Evolutionary conservation across 2,329 filamentous ascomycete genomes (phyloP).

Genomic region (Hymenoscyphus albidus): DNA sequence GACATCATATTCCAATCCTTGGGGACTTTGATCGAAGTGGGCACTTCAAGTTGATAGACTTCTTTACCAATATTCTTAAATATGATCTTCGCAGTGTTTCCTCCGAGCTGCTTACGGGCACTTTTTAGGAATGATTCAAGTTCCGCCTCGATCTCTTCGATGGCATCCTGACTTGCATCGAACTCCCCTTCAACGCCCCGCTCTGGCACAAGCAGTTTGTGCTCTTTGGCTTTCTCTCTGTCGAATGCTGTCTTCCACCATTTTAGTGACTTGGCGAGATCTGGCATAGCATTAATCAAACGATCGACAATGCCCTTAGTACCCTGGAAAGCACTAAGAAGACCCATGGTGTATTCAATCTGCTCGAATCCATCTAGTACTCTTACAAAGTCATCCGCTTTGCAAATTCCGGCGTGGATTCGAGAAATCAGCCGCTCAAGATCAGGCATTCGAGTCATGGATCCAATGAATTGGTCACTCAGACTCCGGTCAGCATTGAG

Average conservation of each 20-base stretch:
- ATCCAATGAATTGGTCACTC: conserved; percentile 82
- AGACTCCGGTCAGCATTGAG: conserved; percentile 78
- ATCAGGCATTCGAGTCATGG: conserved; percentile 88
- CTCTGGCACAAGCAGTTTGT: conserved; percentile 80
- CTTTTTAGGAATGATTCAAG: conserved; percentile 68
- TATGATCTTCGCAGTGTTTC: conserved; percentile 56
- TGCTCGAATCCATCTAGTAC: conserved; percentile 96
- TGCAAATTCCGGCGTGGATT: conserved; percentile 88
- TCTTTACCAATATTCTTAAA: conserved; percentile 91
- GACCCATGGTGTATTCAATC: conserved; percentile 87
- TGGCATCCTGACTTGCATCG: conserved; percentile 73
- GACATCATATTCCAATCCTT: conserved; percentile 95
- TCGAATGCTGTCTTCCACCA: conserved; percentile 95
- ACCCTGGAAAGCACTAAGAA: conserved; percentile 70
- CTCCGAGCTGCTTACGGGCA: conserved; percentile 70
- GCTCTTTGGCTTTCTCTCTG: conserved; percentile 70
- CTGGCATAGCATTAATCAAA: conserved; percentile 79
- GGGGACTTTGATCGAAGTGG: conserved; percentile 78
- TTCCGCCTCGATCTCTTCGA: conserved; percentile 70
- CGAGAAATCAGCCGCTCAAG: conserved; percentile 91
- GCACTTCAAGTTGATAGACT: conserved; percentile 91
- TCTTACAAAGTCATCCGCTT: conserved; percentile 84
- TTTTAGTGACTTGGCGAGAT: conserved; percentile 67
- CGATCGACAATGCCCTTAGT: conserved; percentile 81
- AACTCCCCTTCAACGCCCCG: conserved; percentile 88